Evolutionary conservation across 2,329 filamentous ascomycete genomes (phyloP).

Genomic region (Pseudogymnoascus sp.): DNA sequence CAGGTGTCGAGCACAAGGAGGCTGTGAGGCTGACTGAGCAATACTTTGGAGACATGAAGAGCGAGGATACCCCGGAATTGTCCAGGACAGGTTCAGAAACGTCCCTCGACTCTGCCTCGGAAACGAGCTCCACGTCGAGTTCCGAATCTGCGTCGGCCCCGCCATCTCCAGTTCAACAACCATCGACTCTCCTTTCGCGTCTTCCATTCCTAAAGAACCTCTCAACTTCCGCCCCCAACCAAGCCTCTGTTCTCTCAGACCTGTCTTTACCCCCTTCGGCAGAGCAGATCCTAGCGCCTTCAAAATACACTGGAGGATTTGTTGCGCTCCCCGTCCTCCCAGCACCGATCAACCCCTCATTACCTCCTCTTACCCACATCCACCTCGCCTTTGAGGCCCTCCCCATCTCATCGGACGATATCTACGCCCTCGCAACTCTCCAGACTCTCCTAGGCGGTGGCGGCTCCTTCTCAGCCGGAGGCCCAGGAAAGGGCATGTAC

Average conservation of each 20-base stretch:
- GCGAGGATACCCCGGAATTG: constrained; percentile 39
- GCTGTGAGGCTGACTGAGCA: constrained; percentile 74
- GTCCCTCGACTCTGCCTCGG: constrained; percentile 37
- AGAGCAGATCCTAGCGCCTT: constrained; percentile 54
- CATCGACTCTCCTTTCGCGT: constrained; percentile 67
- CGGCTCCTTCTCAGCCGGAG: constrained; percentile 92
- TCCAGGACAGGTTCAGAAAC: constrained; percentile 54
- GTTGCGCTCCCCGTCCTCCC: constrained; percentile 76
- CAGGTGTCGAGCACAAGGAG: constrained; percentile 74
- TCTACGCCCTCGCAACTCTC: constrained; percentile 90
- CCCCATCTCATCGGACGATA: constrained; percentile 82
- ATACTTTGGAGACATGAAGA: constrained; percentile 87
- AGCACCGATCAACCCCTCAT: constrained; percentile 66
- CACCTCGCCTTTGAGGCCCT: constrained; percentile 94
- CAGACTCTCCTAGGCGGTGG: constrained; percentile 94
- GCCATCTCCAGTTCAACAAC: constrained; percentile 39
- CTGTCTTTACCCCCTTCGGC: constrained; percentile 37
- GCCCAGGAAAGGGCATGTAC: constrained; percentile 98
- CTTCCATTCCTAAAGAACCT: constrained; percentile 87
- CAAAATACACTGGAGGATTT: constrained; percentile 91
- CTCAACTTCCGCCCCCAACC: constrained; percentile 62
- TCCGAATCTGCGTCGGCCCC: constrained; percentile 31
- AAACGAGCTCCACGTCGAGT: constrained; percentile 27
- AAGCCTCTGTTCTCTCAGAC: constrained; percentile 48
- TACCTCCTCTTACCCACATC: constrained; percentile 81